Conservation (phyloP, 768 basidiomycete species). For the Dendrothele bispora region DNA sequence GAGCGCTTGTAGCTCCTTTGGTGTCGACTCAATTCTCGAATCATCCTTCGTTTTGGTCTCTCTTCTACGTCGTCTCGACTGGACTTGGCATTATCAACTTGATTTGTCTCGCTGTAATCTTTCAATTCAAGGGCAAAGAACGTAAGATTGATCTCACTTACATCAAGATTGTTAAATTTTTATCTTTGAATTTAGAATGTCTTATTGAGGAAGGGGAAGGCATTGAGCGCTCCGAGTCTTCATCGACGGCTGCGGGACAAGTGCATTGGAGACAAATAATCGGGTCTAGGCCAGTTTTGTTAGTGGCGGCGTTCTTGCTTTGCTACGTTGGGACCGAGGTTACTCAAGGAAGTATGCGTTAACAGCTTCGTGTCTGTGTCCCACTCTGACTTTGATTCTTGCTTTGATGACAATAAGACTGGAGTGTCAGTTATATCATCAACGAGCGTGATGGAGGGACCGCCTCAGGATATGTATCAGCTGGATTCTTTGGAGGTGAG, state of each 20-base stretch:
- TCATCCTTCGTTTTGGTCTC: conserved; percentile 52
- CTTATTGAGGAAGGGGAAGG: too few relatives aligned
- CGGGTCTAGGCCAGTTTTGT: conserved; percentile 37
- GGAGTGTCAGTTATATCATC: conserved; percentile 55
- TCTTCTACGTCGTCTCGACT: conserved; percentile 59
- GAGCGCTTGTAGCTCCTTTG: conserved; percentile 57
- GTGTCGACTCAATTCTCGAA: conserved; percentile 64
- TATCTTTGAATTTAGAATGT: too few relatives aligned
- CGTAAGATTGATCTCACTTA: conserved; percentile 15
- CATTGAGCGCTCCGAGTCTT: too few relatives aligned
- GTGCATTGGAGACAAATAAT: conserved; percentile 48
- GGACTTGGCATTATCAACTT: conserved; percentile 47
- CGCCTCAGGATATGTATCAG: conserved; percentile 48
- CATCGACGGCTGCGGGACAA: conserved; percentile 14
- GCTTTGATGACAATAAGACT: conserved; percentile 30
- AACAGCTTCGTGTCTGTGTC: background rate
- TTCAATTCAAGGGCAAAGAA: conserved; percentile 27
- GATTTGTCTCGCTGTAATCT: conserved; percentile 19
- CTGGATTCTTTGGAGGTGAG: conserved; percentile 39
- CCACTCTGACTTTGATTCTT: background rate
- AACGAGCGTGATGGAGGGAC: conserved; percentile 44
- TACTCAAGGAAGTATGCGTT: conserved; percentile 42
- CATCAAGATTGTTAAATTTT: too few relatives aligned
- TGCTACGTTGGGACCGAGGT: conserved; percentile 56
- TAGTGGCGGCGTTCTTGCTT: conserved; percentile 44